Evolutionary conservation across 139 green algal species (phyloP).

Genomic region (Micromonas commoda): DNA sequence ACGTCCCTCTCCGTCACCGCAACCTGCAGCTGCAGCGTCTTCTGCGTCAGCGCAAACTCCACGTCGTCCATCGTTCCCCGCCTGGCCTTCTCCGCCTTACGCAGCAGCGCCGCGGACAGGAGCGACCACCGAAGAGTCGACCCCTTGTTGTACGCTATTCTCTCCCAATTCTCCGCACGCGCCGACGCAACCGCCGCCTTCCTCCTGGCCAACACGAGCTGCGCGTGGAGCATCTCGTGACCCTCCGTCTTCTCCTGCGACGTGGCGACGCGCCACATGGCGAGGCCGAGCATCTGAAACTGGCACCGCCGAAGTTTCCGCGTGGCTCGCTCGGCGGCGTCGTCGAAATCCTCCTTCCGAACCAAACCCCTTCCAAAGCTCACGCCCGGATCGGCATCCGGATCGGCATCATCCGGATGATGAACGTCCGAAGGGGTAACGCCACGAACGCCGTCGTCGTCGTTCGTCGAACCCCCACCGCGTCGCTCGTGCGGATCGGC

Average conservation of each 20-base stretch:
- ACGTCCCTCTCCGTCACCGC: background rate
- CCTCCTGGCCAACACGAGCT: background rate
- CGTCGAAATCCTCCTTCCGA: too few species aligned
- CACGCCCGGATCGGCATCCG: too few species aligned
- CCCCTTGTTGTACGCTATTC: background rate
- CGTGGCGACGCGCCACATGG: background rate
- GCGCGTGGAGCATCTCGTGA: background rate
- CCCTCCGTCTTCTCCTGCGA: background rate
- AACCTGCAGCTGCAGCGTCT: conserved; percentile 14
- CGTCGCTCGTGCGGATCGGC: background rate
- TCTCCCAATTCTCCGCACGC: background rate
- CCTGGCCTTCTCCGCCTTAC: background rate
- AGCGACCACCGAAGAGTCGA: background rate
- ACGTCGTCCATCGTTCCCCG: background rate
- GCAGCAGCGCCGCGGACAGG: background rate
- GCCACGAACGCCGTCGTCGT: background rate
- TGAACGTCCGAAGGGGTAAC: too few species aligned
- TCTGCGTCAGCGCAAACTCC: conserved; percentile 1
- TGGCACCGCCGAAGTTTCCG: background rate
- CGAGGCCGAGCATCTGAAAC: background rate
- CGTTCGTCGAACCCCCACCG: background rate
- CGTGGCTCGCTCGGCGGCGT: background rate
- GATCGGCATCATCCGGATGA: too few species aligned
- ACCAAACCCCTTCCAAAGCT: too few species aligned
- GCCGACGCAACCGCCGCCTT: background rate